These are phyloP conservation scores for Aspergillus sp. DNA, from an alignment of 2,329 filamentous ascomycete genomes.

Conservation along the genomic window DNA sequence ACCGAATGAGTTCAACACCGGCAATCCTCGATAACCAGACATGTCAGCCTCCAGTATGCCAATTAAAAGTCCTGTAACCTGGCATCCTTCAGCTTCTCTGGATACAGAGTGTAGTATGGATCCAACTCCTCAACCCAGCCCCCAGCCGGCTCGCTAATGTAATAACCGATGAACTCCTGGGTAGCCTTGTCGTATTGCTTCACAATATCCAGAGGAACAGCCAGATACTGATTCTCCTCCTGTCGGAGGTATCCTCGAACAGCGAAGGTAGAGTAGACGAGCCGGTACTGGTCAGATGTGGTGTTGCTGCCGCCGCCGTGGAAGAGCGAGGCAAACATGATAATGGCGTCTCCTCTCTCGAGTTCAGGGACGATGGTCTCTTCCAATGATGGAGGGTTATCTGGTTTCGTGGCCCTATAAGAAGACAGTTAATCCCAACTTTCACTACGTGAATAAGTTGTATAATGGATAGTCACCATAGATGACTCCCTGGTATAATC, in stretches of 20 bases:
- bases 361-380: slow-evolving; percentile 28
- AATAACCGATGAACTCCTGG: slow-evolving; percentile 21
- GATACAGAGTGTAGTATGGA: slow-evolving; percentile 9
- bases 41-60: no score
- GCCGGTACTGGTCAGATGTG: slow-evolving; percentile 31
- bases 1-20: no score
- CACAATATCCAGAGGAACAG: slow-evolving; percentile 11
- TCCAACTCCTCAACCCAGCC: slow-evolving; percentile 13
- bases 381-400: no score
- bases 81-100: not conserved
- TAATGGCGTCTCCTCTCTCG: slow-evolving; percentile 36
- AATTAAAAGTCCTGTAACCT: no score
- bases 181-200: slow-evolving; percentile 13
- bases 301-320: slow-evolving; percentile 37
- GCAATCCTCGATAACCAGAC: no score
- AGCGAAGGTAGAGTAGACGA: slow-evolving; percentile 35
- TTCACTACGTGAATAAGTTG: no score
- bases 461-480: slow-evolving; percentile 13
- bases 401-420: no score
- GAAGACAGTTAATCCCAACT: no score
- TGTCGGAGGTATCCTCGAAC: slow-evolving; percentile 36
- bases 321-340: slow-evolving; percentile 36
- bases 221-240: slow-evolving; percentile 44
- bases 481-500: slow-evolving; percentile 30
- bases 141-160: slow-evolving; percentile 16